Conservation (phyloP, 1,284 basidiomycete species). For the Cutaneotrichosporon spelunceum region DNA sequence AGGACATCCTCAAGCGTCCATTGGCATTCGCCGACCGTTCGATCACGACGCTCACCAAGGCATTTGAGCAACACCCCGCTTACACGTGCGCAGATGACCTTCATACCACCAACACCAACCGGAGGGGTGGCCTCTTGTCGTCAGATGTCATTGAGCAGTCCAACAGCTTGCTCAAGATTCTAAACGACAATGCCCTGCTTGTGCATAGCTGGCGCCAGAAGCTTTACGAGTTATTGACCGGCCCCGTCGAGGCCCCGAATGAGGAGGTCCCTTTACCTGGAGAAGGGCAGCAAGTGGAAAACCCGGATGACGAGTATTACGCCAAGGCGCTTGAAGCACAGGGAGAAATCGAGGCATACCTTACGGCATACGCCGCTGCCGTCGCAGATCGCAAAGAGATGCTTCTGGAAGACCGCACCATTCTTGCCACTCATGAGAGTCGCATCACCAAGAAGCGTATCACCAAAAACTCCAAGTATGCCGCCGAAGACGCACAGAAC, state of each 20-base stretch:
- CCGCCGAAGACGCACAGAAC: constrained; percentile 22
- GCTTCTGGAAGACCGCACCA: constrained; percentile 41
- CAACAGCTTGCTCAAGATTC: constrained; percentile 38
- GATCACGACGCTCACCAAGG: constrained; percentile 20
- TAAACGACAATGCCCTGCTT: constrained; percentile 47
- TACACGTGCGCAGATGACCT: constrained; percentile 27
- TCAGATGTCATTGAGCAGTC: constrained; percentile 25
- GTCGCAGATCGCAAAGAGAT: constrained; percentile 48
- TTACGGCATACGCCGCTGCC: constrained; percentile 45
- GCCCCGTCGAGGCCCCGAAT: constrained; percentile 36
- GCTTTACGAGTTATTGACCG: constrained; percentile 36
- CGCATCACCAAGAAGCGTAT: constrained; percentile 35
- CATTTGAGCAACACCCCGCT: constrained; percentile 29
- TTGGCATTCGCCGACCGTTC: constrained; percentile 31
- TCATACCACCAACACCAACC: constrained; percentile 24
- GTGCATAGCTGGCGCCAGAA: constrained; percentile 44
- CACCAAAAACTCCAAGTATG: constrained; percentile 35
- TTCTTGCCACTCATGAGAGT: constrained; percentile 35
- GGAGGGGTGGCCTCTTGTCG: constrained; percentile 30
- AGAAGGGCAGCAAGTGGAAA: constrained; percentile 31
- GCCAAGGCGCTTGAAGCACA: constrained; percentile 45
- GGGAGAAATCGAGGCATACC: constrained; percentile 47
- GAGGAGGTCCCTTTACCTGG: constrained; percentile 22
- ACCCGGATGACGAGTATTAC: constrained; percentile 48
- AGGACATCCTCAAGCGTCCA: constrained; percentile 40